These are phyloP conservation scores for Acacia concinna DNA, from an alignment of 331 rosid species.

Conservation along the genomic window DNA sequence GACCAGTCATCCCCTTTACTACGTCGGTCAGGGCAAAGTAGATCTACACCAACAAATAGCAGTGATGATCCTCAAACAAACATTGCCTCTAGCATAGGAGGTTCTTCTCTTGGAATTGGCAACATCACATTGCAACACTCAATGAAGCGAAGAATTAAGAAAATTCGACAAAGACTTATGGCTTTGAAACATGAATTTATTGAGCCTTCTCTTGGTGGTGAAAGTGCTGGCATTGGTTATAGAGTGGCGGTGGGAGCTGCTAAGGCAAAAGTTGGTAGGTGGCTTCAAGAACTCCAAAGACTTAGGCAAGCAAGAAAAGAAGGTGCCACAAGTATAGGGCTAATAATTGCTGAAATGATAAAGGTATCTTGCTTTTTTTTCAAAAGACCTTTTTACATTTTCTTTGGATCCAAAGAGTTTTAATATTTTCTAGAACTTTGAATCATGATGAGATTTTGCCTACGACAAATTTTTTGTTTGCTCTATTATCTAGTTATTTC, in stretches of 20 bases:
- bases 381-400: neutral
- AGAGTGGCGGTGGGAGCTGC: slow-evolving; percentile 88
- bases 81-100: slow-evolving; percentile 49
- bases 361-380: slow-evolving; percentile 54
- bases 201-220: slow-evolving; percentile 77
- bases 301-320: slow-evolving; percentile 99
- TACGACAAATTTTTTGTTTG: slow-evolving; percentile 18
- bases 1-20: slow-evolving; percentile 90
- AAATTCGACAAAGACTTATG: slow-evolving; percentile 93
- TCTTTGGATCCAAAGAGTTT: neutral
- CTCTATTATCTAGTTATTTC: slow-evolving; percentile 22
- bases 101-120: slow-evolving; percentile 63
- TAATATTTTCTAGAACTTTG: neutral
- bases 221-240: slow-evolving; percentile 88
- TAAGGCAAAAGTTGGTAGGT: slow-evolving; percentile 86
- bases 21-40: slow-evolving; percentile 77
- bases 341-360: slow-evolving; percentile 87
- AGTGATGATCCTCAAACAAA: slow-evolving; percentile 69
- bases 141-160: slow-evolving; percentile 89
- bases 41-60: slow-evolving; percentile 55
- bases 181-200: slow-evolving; percentile 83
- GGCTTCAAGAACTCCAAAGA: slow-evolving; percentile 98
- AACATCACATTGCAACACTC: slow-evolving; percentile 65
- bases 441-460: slow-evolving; percentile 5
- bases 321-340: slow-evolving; percentile 92